Percentiles rank a stretch among this genome's conserved stretches.
Conservation (phyloP, 176 grass and related monocot genomes). For the Ampelocalamus luodianensis region DNA sequence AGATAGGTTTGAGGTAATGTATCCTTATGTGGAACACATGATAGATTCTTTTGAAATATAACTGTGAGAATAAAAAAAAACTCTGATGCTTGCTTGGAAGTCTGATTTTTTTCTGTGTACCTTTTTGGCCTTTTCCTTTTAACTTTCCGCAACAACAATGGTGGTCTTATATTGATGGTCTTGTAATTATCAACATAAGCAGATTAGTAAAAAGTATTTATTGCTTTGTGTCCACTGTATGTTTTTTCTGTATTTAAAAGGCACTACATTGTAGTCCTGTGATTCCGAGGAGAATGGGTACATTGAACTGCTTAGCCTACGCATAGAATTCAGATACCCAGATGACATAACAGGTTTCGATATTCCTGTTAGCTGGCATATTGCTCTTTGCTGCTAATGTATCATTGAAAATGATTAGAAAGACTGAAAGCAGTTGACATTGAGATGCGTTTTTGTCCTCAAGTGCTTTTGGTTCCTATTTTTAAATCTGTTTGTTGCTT, state of each 20-base stretch:
- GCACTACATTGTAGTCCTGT: neutral
- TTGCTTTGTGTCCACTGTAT: neutral
- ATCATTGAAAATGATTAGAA: neutral
- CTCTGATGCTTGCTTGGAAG: neutral
- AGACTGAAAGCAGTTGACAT: neutral
- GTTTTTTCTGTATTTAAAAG: neutral
- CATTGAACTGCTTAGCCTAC: neutral
- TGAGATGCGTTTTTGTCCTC: neutral
- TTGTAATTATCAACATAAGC: constrained; percentile 4
- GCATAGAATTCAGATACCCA: neutral
- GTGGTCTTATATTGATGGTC: neutral
- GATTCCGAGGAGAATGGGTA: neutral
- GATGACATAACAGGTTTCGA: neutral
- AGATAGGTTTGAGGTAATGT: constrained; percentile 86
- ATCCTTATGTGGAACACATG: constrained; percentile 30
- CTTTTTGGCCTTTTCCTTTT: neutral
- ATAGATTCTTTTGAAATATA: constrained; percentile 20
- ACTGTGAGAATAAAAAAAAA: neutral
- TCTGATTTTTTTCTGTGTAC: neutral
- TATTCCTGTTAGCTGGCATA: neutral
- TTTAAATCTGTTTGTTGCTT: neutral
- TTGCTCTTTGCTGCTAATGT: neutral
- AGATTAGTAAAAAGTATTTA: neutral
- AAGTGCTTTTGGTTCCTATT: neutral
- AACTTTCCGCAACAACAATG: neutral